phyloP scores from a whole-genome alignment of 2,329 filamentous ascomycete genomes.

The Neofusicoccum parvum region DNA sequence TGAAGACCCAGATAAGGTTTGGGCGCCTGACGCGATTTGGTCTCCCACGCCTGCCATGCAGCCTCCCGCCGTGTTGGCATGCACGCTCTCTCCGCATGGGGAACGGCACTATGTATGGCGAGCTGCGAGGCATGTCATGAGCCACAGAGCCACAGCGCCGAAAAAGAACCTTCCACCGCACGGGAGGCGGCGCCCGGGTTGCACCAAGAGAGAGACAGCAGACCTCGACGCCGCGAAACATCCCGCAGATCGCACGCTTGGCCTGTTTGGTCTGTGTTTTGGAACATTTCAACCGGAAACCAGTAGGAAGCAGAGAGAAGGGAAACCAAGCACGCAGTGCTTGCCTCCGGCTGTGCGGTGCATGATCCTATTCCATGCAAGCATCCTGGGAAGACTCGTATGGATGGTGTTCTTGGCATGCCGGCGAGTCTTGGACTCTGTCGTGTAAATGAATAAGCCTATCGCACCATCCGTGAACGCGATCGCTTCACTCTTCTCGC shows the following conservation, averaged over 20 bases:
- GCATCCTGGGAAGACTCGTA: neutral
- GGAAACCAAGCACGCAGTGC: neutral
- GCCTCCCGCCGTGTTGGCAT: neutral
- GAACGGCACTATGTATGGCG: neutral
- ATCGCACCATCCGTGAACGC: constrained; percentile 2
- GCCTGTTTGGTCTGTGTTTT: neutral
- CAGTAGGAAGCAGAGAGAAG: neutral
- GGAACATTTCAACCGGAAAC: neutral
- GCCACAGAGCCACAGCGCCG: neutral
- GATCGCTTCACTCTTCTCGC: constrained; percentile 9
- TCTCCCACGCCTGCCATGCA: neutral
- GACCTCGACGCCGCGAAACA: neutral
- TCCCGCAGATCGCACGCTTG: neutral
- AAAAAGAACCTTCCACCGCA: neutral
- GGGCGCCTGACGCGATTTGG: neutral
- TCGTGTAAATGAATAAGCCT: constrained; percentile 2
- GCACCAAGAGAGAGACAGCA: neutral
- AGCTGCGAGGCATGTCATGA: constrained; percentile 10
- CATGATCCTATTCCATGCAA: constrained; percentile 3
- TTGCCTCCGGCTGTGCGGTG: neutral
- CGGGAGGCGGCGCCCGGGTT: neutral
- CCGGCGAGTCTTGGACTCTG: neutral
- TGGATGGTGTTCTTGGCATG: constrained; percentile 2
- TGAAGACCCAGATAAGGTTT: neutral
- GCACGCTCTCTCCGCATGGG: neutral